Base-by-base conservation (phyloP, 352 stramenopile genomes). In the Pythium sp. region DNA sequence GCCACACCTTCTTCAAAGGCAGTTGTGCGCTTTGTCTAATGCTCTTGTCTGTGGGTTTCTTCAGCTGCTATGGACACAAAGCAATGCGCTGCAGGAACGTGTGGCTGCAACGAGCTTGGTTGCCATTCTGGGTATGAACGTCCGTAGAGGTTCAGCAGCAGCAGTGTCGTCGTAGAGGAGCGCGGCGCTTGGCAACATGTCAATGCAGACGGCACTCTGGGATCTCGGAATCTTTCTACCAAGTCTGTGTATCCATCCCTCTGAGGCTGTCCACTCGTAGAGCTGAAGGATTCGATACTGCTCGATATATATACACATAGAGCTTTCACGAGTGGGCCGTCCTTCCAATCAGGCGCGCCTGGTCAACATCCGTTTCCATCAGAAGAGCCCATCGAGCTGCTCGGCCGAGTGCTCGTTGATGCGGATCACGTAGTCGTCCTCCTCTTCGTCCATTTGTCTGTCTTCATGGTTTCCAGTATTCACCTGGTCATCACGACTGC, bases 351-450 rank as follows among this genome's bases (percentile, higher is more conserved):
- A 47, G 38, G 14, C 11, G 11, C 11, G 20, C 18, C 26, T 53
- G 18, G 20, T 26, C 6, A 54, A 54, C 47, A 24, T 15, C 0
- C 20, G 20, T 15, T 11, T 22, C 47, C 6, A 12, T 47, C 32
- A 61, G 7, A 38, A 54, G 41, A 63, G 34, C 56, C 5, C 20
- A 7, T 62, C 46, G 2, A 66, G 36, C 7, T 51, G 49, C 49
- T 55, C 62, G 22, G 26, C 28, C n/a, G 64, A 69, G 26, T 70
- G 28, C 14, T 69, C 74, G 32, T 79, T 66, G 15, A 87, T 71
- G 36, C 64, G 62, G 26, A 88, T 84, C 32, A 80, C 69, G 65
- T 91, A 89, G 38, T 79, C 72, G 54, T 84, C 75, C 62, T 80
- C 72, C 22, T 73, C 71, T 1, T 68, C 65, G 2, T 71, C 61